phyloP scores from a whole-genome alignment of 192 early-diverging fungal genomes.

The Chytriomyces sp. region DNA sequence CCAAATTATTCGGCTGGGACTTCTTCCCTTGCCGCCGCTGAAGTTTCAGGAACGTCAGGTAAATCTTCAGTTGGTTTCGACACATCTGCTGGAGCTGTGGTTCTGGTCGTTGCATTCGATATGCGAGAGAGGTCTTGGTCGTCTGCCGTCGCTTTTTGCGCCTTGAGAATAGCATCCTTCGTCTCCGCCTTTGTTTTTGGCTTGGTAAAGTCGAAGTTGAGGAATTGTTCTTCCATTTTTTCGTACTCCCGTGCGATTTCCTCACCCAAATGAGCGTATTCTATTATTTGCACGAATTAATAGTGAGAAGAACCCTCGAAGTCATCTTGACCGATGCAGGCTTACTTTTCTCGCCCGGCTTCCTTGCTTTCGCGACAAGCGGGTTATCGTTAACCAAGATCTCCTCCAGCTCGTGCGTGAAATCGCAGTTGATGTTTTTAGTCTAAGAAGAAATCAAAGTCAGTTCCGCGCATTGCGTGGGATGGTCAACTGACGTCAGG shows the following conservation, averaged over 20 bases:
- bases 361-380: constrained; percentile 76
- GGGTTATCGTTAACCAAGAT: constrained; percentile 94
- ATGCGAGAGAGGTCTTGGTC: background rate
- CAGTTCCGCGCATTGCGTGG: no score
- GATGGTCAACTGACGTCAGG: constrained; percentile 69
- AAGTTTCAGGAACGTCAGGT: no score
- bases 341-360: constrained; percentile 33
- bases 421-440: constrained; percentile 93
- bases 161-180: background rate
- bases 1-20: no score
- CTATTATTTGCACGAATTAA: background rate
- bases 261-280: constrained; percentile 17
- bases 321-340: background rate
- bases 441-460: no score
- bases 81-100: no score
- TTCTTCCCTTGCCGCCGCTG: no score
- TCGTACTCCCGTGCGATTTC: constrained; percentile 21
- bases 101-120: no score
- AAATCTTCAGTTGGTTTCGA: no score
- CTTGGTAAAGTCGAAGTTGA: constrained; percentile 26
- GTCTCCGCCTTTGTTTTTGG: background rate
- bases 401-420: constrained; percentile 95
- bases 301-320: background rate
- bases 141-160: background rate
- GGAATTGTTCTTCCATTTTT: constrained; percentile 30